phyloP scores from a whole-genome alignment of 805 yeast genomes.

The Kuraishia ogatae region DNA sequence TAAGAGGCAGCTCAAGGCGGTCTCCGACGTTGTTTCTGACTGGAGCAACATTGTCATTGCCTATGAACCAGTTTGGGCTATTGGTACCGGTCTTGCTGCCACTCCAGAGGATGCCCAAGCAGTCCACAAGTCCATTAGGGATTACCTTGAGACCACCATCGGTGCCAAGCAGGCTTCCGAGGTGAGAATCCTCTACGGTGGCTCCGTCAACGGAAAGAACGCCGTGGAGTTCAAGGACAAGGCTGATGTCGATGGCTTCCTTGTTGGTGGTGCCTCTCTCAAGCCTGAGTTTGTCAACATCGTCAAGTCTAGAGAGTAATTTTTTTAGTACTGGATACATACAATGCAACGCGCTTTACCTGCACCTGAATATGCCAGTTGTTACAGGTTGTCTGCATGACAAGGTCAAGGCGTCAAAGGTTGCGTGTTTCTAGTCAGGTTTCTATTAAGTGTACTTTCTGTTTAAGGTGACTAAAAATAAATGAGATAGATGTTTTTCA shows the following conservation, averaged over 20 bases:
- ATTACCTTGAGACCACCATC: constrained; percentile 66
- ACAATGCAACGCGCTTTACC: too few species aligned
- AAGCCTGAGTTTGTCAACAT: constrained; percentile 97
- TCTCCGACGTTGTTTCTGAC: constrained; percentile 68
- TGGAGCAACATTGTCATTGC: constrained; percentile 93
- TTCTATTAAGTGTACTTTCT: background rate
- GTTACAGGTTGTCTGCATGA: too few species aligned
- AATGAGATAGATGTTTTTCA: too few species aligned
- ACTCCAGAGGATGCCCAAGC: constrained; percentile 97
- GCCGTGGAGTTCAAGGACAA: constrained; percentile 85
- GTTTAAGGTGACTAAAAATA: background rate
- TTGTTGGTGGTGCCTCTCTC: constrained; percentile 98
- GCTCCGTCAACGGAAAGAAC: constrained; percentile 94
- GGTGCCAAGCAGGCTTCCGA: constrained; percentile 70
- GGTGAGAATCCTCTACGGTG: constrained; percentile 94
- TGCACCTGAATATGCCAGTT: too few species aligned
- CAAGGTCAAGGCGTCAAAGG: background rate
- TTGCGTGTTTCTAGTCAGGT: background rate
- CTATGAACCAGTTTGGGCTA: constrained; percentile 99
- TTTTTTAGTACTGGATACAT: background rate
- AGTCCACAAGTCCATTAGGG: constrained; percentile 85
- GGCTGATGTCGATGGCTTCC: constrained; percentile 94
- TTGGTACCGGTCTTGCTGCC: constrained; percentile 98
- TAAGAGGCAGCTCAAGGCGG: constrained; percentile 87
- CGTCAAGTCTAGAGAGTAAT: constrained; percentile 79